Base-by-base conservation (phyloP, 495 filamentous ascomycete genomes). In the Penicillium cosmopolitanum region DNA sequence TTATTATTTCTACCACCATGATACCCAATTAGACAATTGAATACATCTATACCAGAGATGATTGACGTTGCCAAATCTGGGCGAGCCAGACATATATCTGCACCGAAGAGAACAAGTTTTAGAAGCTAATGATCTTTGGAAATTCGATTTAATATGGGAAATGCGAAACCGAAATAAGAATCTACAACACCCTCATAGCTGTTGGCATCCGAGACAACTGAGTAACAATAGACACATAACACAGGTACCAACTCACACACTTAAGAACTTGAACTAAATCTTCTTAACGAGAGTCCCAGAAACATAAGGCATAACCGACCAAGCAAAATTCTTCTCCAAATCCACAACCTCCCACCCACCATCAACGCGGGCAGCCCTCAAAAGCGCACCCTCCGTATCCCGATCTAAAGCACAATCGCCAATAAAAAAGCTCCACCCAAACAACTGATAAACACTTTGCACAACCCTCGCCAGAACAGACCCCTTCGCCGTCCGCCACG, bases 341-440 rank as follows among this genome's bases (percentile, higher is more conserved):
- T 87, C 79, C 50, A 87, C 67, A 42, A 74, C 71, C 51, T 73
- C 72, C 85, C 86, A 90, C 21, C 80, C 76, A 0, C 84, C 87
- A 62, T 76, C 73, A 35, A 16, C 38, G 15, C 66, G 66, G 28
- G 74, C 74, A 16, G 79, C 84, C 19, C 69, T 66, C 34, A 73
- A 73, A 44, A 90, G 66, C 61, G 67, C 80, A 53, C 66, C 63
- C 60, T 74, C 82, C 16, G 84, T 87, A 68, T 84, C 80, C 33
- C 86, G 77, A 56, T 78, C 72, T 54, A 89, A 68, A 43, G 78
- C 70, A 64, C 87, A 90, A 40, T 85, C 85, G 10, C 86, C 86
- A 50, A 88, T 63, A 60, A 83, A 79, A 58, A 60, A 75, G n/a
- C 74, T 71, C 70, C 73, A 80, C 11, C 73, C 75, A 28, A 77